Base-by-base conservation (phyloP, 129 eudicot genomes). In the Mikania micrantha region DNA sequence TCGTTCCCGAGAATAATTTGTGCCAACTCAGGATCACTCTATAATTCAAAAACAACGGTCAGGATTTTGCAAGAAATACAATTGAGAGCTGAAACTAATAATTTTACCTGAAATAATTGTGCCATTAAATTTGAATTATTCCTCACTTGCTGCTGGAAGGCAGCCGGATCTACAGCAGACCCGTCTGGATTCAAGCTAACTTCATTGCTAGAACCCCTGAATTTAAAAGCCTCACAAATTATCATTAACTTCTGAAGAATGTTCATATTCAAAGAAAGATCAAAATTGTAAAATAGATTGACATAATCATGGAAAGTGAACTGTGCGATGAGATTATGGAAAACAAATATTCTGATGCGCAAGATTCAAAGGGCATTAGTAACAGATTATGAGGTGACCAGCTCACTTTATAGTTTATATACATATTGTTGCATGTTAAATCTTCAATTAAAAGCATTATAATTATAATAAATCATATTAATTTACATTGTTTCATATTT, bases 21-120 rank as follows among this genome's bases (percentile, higher is more conserved):
- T 41, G 99, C 99, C 68, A 93, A 77, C 71, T 93, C 96, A 69
- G 99, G 96, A 79, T 93, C 98, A 61, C 78, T 79, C 96, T 88
- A 83, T 47, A 28, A 80, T 66, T 68, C 64, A 72, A 59, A 54
- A 78, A 73, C 32, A 75, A 64, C 1, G 42, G 58, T 71, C 50
- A 76, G 52, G 72, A 69, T 70, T 54, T 32, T 65, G 47, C 52
- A 29, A 65, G 27, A 62, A 32, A 56, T 45, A 31, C 40, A 48
- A 34, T 20, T 47, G 17, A 41, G 19, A 35, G 44, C 27, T 36
- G 22, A 47, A 16, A 12, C 4, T 44, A 40, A 50, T 50, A 22
- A 1, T 28, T 58, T 25, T 72, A 93, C 99, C 99, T 93, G 99
- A 79, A 88, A 88, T 64, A 93, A 78, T 68, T 88, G 96, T 34